Percentiles rank a stretch among this genome's conserved stretches.
Evolutionary conservation across 164 flowering plant genomes (phyloP).

Genomic region (Platanus orientalis): DNA sequence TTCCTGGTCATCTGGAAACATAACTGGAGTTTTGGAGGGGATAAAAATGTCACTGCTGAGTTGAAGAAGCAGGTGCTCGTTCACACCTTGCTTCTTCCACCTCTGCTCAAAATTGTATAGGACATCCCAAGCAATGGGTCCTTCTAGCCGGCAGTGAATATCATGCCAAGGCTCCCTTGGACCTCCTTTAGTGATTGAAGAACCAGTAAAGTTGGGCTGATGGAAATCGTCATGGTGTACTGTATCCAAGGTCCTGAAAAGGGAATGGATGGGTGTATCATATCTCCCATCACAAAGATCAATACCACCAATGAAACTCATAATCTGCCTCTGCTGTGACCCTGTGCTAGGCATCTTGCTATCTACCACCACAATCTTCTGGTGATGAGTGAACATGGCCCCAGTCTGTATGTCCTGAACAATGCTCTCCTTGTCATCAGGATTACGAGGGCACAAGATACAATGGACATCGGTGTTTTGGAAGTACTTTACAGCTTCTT

Average conservation of each 20-base stretch:
- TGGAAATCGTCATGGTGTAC: constrained; percentile 55
- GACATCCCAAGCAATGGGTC: constrained; percentile 79
- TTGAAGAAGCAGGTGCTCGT: constrained; percentile 18
- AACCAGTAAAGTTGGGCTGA: constrained; percentile 57
- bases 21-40: constrained; percentile 25
- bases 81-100: constrained; percentile 54
- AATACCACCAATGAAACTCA: constrained; percentile 67
- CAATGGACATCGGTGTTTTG: constrained; percentile 46
- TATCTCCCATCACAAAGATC: constrained; percentile 80
- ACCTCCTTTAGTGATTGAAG: constrained; percentile 59
- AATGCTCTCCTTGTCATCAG: constrained; percentile 34
- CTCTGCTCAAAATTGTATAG: constrained; percentile 65
- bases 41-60: constrained; percentile 14
- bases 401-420: constrained; percentile 38
- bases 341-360: constrained; percentile 23
- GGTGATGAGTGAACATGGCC: constrained; percentile 70
- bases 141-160: constrained; percentile 60
- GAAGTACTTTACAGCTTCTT: constrained; percentile 48
- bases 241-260: constrained; percentile 48
- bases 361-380: constrained; percentile 59
- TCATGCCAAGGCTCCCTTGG: constrained; percentile 91
- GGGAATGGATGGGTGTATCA: constrained; percentile 49
- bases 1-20: constrained; percentile 21
- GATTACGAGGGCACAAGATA: constrained; percentile 47
- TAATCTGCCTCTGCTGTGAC: constrained; percentile 34